Base-by-base conservation (phyloP, 768 basidiomycete species). In the Lyophyllum atratum region DNA sequence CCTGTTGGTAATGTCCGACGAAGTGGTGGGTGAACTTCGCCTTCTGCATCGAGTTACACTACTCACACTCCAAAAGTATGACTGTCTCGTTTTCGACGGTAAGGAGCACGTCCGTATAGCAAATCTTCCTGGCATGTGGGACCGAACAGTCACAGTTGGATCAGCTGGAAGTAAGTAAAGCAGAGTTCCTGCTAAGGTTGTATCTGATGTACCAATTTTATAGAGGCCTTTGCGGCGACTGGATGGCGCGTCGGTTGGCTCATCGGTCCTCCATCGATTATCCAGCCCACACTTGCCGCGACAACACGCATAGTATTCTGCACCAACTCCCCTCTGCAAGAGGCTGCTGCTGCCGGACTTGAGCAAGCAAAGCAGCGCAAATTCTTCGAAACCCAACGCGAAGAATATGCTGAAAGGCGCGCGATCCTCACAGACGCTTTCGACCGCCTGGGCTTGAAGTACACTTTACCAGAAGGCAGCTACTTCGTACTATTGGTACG, bases 231-330 rank as follows among this genome's bases (percentile, higher is more conserved):
- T 72, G 92, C 95, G 14, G 93, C 93, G 4, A 99, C 96, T 2
- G 96, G 97, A 24, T 98, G 95, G 95, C 89, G 96, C 56, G 85
- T 98, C 47, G 96, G 97, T 60, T 98, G 95, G 95, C 83, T 96
- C 8, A 89, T 98, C 64, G 97, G 89, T 17, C 93, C 95, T 8
- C 66, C 81, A 26, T 86, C 83, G 39, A 89, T 98, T 65, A 90
- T 95, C 52, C 76, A 78, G 44, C 93, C 96, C 2, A 90, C 93
- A 15, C 82, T 97, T 26, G 93, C 95, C 8, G 96, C 93, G 5
- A 86, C 85, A 48, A 96, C 95, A 0, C 89, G 97, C 29, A 95
- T 98, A 65, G 90, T 98, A 29, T 98, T 97, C 77, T 96, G 93
- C 74, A 85, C 88, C 52, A 97, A 96, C 72, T 93, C 94, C 2